Conservation (phyloP, 2,329 filamentous ascomycete species). For the Cladobotryum mycophilum region DNA sequence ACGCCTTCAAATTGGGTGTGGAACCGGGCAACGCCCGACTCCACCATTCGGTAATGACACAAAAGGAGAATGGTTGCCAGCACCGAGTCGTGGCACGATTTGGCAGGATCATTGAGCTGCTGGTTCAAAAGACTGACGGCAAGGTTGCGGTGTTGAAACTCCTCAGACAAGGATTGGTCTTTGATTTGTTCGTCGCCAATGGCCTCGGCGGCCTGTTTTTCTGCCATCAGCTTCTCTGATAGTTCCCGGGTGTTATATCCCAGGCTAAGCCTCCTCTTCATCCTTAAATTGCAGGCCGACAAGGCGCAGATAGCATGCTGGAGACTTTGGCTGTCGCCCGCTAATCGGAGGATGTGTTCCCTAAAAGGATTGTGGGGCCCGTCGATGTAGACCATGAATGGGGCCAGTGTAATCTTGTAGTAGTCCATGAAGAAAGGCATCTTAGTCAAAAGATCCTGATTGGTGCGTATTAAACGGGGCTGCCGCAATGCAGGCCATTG, state of each 20-base stretch:
- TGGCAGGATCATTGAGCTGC: conserved; percentile 69
- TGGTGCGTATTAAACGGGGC: conserved; percentile 43
- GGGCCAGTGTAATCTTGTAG: conserved; percentile 87
- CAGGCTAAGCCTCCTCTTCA: conserved; percentile 64
- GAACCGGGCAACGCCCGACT: conserved; percentile 88
- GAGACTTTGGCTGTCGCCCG: conserved; percentile 71
- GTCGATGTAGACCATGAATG: conserved; percentile 87
- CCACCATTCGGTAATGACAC: conserved; percentile 88
- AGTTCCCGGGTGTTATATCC: conserved; percentile 50
- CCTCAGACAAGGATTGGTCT: conserved; percentile 67
- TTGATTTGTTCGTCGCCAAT: conserved; percentile 43
- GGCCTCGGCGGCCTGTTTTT: conserved; percentile 39
- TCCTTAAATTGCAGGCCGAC: conserved; percentile 82
- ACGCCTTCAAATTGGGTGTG: conserved; percentile 90
- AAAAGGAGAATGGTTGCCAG: conserved; percentile 81
- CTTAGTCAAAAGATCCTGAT: conserved; percentile 62
- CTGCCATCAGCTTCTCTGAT: conserved; percentile 41
- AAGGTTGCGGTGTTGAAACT: conserved; percentile 71
- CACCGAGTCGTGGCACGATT: conserved; percentile 77
- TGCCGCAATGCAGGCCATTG: conserved; percentile 44
- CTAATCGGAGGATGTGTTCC: conserved; percentile 72
- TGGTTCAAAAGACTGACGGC: conserved; percentile 79
- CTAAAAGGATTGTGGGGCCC: conserved; percentile 80
- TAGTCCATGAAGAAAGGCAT: conserved; percentile 89
- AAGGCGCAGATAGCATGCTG: conserved; percentile 89